Evolutionary conservation across 305 asterid species (phyloP).

Genomic region (Fraxinus dipetala): DNA sequence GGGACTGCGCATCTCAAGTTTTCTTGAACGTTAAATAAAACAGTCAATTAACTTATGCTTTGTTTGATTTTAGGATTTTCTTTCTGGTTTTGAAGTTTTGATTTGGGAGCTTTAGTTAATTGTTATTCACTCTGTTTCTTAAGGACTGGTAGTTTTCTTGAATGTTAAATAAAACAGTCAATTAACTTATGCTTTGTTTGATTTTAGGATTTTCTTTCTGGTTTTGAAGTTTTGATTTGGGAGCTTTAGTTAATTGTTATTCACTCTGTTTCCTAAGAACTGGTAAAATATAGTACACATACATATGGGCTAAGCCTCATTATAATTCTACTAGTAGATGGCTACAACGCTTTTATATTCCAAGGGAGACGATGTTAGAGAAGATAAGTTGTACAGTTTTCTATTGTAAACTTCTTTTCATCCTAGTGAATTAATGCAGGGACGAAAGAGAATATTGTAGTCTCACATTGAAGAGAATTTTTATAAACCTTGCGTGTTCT

Average conservation of each 20-base stretch:
- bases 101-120: neutral
- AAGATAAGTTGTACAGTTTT: no score
- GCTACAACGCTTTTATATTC: neutral
- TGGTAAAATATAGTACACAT: neutral
- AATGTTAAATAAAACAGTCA: neutral
- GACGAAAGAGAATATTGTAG: no score
- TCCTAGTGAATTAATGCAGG: neutral
- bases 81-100: neutral
- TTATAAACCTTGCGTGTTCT: no score
- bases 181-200: neutral
- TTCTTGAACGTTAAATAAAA: neutral
- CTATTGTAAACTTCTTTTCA: neutral
- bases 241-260: neutral
- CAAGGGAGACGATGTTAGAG: neutral
- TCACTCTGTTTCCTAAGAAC: neutral
- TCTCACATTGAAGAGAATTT: no score
- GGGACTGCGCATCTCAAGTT: neutral
- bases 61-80: neutral
- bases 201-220: neutral
- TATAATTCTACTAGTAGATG: neutral
- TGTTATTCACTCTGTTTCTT: neutral
- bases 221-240: neutral
- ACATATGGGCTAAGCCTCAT: neutral
- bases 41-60: neutral
- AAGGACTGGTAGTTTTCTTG: neutral